Evolutionary conservation across 805 yeast genomes (phyloP).

Genomic region (Cyberlindnera galapagoensis): DNA sequence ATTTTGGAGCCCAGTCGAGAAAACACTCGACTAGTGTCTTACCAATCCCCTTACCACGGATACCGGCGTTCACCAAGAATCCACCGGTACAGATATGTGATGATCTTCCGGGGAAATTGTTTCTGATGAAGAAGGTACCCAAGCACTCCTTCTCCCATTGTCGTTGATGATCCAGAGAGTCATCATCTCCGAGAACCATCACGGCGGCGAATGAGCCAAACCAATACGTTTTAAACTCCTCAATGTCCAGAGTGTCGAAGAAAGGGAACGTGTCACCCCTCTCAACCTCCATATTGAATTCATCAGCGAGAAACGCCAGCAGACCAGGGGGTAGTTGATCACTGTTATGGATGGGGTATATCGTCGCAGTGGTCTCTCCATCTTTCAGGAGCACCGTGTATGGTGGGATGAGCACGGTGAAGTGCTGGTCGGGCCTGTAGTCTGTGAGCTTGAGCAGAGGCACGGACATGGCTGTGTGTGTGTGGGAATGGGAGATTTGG

Average conservation of each 20-base stretch:
- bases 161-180: conserved; percentile 40
- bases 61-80: conserved; percentile 87
- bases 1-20: conserved; percentile 82
- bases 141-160: conserved; percentile 93
- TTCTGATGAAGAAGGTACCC: conserved; percentile 79
- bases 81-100: conserved; percentile 90
- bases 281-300: conserved; percentile 87
- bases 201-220: conserved; percentile 79
- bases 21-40: conserved; percentile 76
- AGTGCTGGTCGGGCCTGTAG: conserved; percentile 19
- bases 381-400: conserved; percentile 78
- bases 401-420: conserved; percentile 36
- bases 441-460: conserved; percentile 12
- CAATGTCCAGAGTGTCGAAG: conserved; percentile 69
- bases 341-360: conserved; percentile 72
- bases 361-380: conserved; percentile 88
- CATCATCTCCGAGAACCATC: conserved; percentile 72
- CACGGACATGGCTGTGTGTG: too few relatives aligned
- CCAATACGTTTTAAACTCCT: conserved; percentile 82
- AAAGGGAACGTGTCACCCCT: conserved; percentile 85
- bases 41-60: conserved; percentile 89
- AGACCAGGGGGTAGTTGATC: conserved; percentile 72
- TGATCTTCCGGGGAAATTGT: conserved; percentile 89
- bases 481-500: neutral
- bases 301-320: conserved; percentile 78